These are phyloP conservation scores for Tricholoma sp. DNA, from an alignment of 768 basidiomycete genomes.

Conservation along the genomic window DNA sequence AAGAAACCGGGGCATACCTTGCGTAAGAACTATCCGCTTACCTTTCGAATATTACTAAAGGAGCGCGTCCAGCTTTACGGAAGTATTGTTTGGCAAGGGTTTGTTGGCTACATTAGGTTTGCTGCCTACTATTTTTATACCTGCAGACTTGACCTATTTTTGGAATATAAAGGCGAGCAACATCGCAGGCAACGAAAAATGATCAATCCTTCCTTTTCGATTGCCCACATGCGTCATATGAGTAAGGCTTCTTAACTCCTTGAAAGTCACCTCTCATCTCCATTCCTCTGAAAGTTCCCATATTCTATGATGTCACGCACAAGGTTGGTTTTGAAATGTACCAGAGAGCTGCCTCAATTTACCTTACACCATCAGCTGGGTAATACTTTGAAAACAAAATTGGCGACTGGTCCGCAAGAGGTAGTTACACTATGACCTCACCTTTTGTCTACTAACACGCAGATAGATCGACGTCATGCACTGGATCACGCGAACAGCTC, in stretches of 20 bases:
- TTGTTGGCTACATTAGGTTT: slow-evolving; percentile 4
- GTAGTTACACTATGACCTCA: slow-evolving; percentile 2
- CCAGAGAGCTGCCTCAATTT: background rate
- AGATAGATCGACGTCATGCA: slow-evolving; percentile 16
- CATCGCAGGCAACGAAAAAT: slow-evolving; percentile 28
- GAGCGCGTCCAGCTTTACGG: background rate
- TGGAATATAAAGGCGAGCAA: slow-evolving; percentile 6
- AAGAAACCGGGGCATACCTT: slow-evolving; percentile 31
- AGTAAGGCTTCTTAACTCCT: background rate
- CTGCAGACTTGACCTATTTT: background rate
- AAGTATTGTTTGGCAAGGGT: slow-evolving; percentile 3
- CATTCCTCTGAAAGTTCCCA: slow-evolving; percentile 6
- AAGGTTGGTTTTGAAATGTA: slow-evolving; percentile 3
- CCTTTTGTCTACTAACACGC: background rate
- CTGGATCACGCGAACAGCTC: slow-evolving; percentile 16
- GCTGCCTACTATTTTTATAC: background rate
- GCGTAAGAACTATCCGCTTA: slow-evolving; percentile 12
- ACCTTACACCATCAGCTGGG: background rate
- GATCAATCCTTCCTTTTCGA: slow-evolving; percentile 34
- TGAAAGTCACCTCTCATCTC: background rate
- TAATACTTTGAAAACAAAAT: slow-evolving; percentile 7
- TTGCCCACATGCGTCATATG: slow-evolving; percentile 27
- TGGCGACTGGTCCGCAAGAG: slow-evolving; percentile 10
- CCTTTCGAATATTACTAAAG: too few species aligned
- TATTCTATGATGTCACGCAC: slow-evolving; percentile 13